Conservation (phyloP, 495 filamentous ascomycete species). For the Lophiostoma macrostomum region DNA sequence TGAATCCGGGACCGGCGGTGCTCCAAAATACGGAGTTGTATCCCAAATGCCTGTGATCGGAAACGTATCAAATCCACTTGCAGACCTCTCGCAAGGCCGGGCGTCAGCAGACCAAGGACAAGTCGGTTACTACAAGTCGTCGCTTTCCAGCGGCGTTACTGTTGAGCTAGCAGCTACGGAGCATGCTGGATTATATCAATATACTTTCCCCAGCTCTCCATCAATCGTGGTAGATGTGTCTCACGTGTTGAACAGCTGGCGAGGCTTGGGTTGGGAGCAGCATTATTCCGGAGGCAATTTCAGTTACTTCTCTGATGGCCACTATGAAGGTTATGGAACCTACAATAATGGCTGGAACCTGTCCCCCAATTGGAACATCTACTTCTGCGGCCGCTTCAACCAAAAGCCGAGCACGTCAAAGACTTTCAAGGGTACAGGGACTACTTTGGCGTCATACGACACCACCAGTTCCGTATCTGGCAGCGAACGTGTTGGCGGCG, state of each 20-base stretch:
- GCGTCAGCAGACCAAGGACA: constrained; percentile 50
- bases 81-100: constrained; percentile 53
- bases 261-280: constrained; percentile 59
- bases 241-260: constrained; percentile 63
- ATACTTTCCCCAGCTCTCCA: constrained; percentile 54
- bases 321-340: constrained; percentile 62
- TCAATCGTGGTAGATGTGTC: constrained; percentile 68
- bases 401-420: constrained; percentile 41
- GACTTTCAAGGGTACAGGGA: constrained; percentile 54
- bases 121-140: constrained; percentile 65
- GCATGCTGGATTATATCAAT: constrained; percentile 63
- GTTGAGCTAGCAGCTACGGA: constrained; percentile 60
- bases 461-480: constrained; percentile 18
- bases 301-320: constrained; percentile 49
- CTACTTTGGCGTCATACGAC: constrained; percentile 33
- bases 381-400: constrained; percentile 68
- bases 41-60: constrained; percentile 61
- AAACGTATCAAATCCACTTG: constrained; percentile 55
- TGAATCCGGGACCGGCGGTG: constrained; percentile 71
- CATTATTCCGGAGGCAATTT: constrained; percentile 65
- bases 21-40: constrained; percentile 65
- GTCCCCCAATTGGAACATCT: constrained; percentile 58
- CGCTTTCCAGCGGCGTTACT: constrained; percentile 50
- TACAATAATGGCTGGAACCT: constrained; percentile 67
- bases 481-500: constrained; percentile 33